phyloP scores from a whole-genome alignment of 257 asterid species.

The Lantana camara region DNA sequence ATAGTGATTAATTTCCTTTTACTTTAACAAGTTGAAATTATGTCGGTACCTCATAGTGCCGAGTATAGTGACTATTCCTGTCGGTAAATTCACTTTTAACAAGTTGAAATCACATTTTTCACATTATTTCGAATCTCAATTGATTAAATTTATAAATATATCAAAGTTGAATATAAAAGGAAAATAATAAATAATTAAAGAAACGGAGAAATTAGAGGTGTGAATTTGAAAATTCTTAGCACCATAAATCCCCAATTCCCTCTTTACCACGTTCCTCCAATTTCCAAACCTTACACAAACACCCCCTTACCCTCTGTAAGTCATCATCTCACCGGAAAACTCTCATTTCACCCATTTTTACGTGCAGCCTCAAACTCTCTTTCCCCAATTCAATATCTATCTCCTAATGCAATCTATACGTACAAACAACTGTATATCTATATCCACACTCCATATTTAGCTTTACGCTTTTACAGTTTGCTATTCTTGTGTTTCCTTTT shows the following conservation, averaged over 20 bases:
- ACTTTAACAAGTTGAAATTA: too few species aligned
- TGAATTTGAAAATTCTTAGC: background rate
- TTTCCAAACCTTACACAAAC: slow-evolving; percentile 1
- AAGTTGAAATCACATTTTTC: too few species aligned
- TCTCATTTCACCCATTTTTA: slow-evolving; percentile 30
- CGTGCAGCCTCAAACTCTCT: slow-evolving; percentile 39
- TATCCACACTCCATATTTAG: slow-evolving; percentile 17
- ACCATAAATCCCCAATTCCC: slow-evolving; percentile 29
- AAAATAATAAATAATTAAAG: too few species aligned
- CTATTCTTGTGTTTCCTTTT: background rate
- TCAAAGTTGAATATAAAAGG: too few species aligned
- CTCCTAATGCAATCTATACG: slow-evolving; percentile 20
- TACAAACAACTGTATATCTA: slow-evolving; percentile 5
- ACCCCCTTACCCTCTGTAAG: background rate
- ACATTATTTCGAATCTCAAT: too few species aligned
- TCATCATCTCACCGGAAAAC: slow-evolving; percentile 39
- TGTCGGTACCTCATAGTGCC: too few species aligned
- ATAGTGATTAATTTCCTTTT: too few species aligned
- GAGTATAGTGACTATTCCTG: too few species aligned
- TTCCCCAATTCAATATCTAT: slow-evolving; percentile 35
- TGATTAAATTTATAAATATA: too few species aligned
- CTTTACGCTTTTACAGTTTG: background rate
- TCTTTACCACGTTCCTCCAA: slow-evolving; percentile 27
- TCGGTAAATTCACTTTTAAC: too few species aligned
- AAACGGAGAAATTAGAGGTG: background rate